Evolutionary conservation across 2,329 filamentous ascomycete species (phyloP).

Genomic region (Talaromyces sp.): DNA sequence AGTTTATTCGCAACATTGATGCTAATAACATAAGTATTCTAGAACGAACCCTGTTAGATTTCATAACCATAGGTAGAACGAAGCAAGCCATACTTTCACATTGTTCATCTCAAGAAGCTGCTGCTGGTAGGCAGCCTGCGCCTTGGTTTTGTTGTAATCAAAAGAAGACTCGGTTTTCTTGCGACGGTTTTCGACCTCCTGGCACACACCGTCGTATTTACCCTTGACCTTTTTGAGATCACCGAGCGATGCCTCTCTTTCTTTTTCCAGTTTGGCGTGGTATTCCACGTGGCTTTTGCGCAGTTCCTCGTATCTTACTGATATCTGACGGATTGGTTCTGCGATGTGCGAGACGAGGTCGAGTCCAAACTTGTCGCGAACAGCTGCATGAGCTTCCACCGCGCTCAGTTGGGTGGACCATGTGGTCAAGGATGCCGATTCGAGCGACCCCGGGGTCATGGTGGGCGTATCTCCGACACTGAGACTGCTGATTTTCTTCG

Average conservation of each 20-base stretch:
- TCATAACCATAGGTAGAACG: neutral
- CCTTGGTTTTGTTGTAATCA: constrained; percentile 79
- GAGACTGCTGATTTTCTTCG: constrained; percentile 76
- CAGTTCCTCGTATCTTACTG: constrained; percentile 76
- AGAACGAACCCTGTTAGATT: neutral
- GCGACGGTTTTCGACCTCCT: constrained; percentile 87
- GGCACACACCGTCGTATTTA: constrained; percentile 88
- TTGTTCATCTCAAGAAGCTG: constrained; percentile 96
- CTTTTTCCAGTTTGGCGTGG: constrained; percentile 80
- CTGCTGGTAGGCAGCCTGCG: constrained; percentile 85
- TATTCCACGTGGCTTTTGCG: constrained; percentile 89
- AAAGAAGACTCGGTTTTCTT: constrained; percentile 95
- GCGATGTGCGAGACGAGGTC: constrained; percentile 76
- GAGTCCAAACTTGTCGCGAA: constrained; percentile 80
- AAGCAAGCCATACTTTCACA: constrained; percentile 54
- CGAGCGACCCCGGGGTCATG: constrained; percentile 90
- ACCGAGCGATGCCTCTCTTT: constrained; percentile 75
- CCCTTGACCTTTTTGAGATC: constrained; percentile 86
- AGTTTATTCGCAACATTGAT: constrained; percentile 98
- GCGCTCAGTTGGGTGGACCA: constrained; percentile 93
- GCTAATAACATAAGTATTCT: constrained; percentile 91
- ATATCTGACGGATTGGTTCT: constrained; percentile 75
- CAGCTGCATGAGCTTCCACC: constrained; percentile 77
- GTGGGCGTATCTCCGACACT: constrained; percentile 91
- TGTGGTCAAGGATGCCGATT: constrained; percentile 93